Base-by-base conservation (phyloP, 768 basidiomycete genomes). In the Filobasidium wieringae region DNA sequence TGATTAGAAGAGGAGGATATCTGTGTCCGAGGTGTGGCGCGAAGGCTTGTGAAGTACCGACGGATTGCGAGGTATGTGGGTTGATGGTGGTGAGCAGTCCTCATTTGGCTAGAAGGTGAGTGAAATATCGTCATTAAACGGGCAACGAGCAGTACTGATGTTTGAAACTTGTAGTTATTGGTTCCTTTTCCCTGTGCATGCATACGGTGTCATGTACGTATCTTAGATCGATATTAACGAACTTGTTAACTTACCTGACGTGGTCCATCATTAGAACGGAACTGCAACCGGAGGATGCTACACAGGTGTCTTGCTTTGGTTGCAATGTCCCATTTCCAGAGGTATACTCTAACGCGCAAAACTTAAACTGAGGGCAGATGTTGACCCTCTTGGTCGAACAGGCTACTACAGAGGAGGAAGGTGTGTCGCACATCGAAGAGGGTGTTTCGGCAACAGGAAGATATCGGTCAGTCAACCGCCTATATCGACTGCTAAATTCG, bases 81-180 rank as follows among this genome's bases (percentile, higher is more conserved):
- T 77, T 99, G 64, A 95, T 96, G 87, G 89, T 99, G 63, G 95
- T 99, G 61, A 91, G 87, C 73, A 90, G 90, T 51, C 93, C 95
- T 14, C 95, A 97, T 77, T 79, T 99, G 55, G 95, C 95, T 33
- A 78, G 95, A 66, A 96, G 92, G 72, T 71, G 53, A 59, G 24
- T n/a, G 1, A n/a, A n/a, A n/a, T n/a, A n/a, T n/a, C n/a, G n/a
- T n/a, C n/a, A n/a, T n/a, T n/a, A n/a, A n/a, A n/a, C n/a, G n/a
- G n/a, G n/a, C n/a, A n/a, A n/a, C n/a, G n/a, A n/a, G n/a, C n/a
- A n/a, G n/a, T n/a, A n/a, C n/a, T n/a, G n/a, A n/a, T n/a, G n/a
- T n/a, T 55, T 56, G 15, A 22, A 31, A 15, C n/a, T 27, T 36
- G 11, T 39, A 73, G 72, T 65, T 73, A 71, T 54, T 73, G 72